Evolutionary conservation across 768 basidiomycete species (phyloP).

Genomic region (Russula foetens): DNA sequence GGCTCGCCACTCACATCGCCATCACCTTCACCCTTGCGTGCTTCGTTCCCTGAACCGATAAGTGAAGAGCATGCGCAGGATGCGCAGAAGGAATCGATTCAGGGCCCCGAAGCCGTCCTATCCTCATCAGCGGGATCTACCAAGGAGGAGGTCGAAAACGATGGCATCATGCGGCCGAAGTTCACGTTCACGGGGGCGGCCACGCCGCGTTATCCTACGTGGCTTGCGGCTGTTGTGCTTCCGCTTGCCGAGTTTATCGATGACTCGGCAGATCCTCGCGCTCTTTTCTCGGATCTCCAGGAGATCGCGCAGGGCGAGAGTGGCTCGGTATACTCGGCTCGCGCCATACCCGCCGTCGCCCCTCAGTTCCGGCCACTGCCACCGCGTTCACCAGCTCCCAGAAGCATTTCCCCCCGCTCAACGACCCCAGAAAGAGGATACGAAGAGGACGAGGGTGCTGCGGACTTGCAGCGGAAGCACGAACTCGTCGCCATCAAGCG

Average conservation of each 20-base stretch:
- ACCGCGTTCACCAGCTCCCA: slow-evolving; percentile 12
- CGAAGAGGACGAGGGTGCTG: background rate
- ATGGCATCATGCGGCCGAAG: background rate
- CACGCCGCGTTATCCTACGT: slow-evolving; percentile 49
- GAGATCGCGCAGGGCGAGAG: slow-evolving; percentile 83
- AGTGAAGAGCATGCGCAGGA: background rate
- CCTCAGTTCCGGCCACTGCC: slow-evolving; percentile 10
- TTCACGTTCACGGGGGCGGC: background rate
- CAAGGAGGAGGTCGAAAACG: background rate
- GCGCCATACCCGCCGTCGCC: slow-evolving; percentile 5
- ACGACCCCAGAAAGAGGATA: background rate
- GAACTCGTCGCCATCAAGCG: slow-evolving; percentile 62
- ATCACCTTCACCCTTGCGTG: slow-evolving; percentile 7
- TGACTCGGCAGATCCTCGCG: slow-evolving; percentile 49
- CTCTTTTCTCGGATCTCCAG: slow-evolving; percentile 55
- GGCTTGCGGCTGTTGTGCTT: slow-evolving; percentile 52
- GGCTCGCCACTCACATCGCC: slow-evolving; percentile 5
- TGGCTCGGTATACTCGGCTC: slow-evolving; percentile 55
- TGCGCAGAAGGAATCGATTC: background rate
- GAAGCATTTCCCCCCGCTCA: background rate
- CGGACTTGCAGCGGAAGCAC: slow-evolving; percentile 20
- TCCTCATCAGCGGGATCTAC: background rate
- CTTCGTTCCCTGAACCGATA: slow-evolving; percentile 1
- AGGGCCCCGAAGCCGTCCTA: background rate
- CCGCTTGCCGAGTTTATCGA: slow-evolving; percentile 59